Base-by-base conservation (phyloP, 257 asterid genomes). In the Solanum sejunctum region DNA sequence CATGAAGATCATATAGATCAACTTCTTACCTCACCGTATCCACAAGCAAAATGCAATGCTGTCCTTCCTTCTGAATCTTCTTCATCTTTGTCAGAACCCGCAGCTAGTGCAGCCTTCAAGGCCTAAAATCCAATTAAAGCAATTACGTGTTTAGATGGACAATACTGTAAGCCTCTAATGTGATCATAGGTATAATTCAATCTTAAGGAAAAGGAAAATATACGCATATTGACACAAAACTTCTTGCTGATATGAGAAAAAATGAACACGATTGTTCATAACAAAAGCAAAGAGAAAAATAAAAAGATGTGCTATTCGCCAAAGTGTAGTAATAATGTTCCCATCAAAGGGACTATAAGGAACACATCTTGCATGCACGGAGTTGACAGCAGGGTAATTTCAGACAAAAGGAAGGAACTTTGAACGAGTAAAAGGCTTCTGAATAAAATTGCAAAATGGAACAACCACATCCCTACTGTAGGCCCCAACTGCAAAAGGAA, bases 21-120 rank as follows among this genome's bases (percentile, higher is more conserved):
- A 28, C 64, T 78, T 28, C 39, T 78, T 92, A 97, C 99, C 99
- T 95, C 99, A 82, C 99, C 99, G 83, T 97, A 94, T 87, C 99
- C 99, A 88, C 99, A 97, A 23, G 99, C 95, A 91, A 97, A 95
- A 92, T 95, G 99, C 89, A 97, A 89, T n/a, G 99, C 99, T 8
- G 99, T 97, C 90, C 99, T 94, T 88, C 98, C 99, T 90, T 94
- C 99, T 0, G 99, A 92, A 88, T 97, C 99, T 90, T 95, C 99
- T 88, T 95, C 99, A 82, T 97, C 99, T 90, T 95, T 93, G 87
- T 97, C 95, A 87, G 97, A 96, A 82, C 99, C 99, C 69, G 86
- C 92, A 80, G 97, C 93, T 26, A 97, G 88, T 83, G 97, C 99
- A 36, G 79, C 89, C 91, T 92, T 95, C 95, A 97, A 85, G 61